Base-by-base conservation (phyloP, 768 basidiomycete genomes). In the Filobasidium floriforme region DNA sequence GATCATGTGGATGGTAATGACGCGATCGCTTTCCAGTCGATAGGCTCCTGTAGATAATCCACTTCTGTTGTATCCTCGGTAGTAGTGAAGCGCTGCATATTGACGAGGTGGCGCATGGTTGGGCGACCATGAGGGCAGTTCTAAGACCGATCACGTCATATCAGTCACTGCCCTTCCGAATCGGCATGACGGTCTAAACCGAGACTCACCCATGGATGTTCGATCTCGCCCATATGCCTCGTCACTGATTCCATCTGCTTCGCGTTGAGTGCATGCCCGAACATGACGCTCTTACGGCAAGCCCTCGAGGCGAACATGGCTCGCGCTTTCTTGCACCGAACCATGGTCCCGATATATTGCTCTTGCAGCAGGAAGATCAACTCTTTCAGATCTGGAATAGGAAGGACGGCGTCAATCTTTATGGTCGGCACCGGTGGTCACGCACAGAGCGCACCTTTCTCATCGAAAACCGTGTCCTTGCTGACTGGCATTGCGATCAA, bases 251-350 rank as follows among this genome's bases (percentile, higher is more conserved):
- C 84, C 94, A 99, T 98, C 73, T 89, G 90, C 18, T 81, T 77
- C 66, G 79, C 81, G 43, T 83, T 91, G 67, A 98, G 81, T 12
- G 92, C 82, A 81, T 85, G 89, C 3, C 96, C 93, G 52, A 97
- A 83, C 96, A 98, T 99, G 49, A 96, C 87, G 77, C 92, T 97
- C 81, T 89, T 92, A 69, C 94, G 78, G 79, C 96, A 99, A 0
- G 96, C 96, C 41, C 93, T 85, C 84, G 87, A 89, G 0, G 96
- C 96, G 74, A 99, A 97, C 93, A 99, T 97, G 5, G 87, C 83
- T 18, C 92, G 84, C 18, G 89, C 91, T 77, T 98, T 98, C 18
- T 88, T 88, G 74, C 92, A 96, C 24, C 96, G 83, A 0, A 96
- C 89, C 84, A 91, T 89, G 72, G 87, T 85, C 1, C 90, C 89